phyloP scores from a whole-genome alignment of 2,329 filamentous ascomycete species.

The Zasmidium cellare region DNA sequence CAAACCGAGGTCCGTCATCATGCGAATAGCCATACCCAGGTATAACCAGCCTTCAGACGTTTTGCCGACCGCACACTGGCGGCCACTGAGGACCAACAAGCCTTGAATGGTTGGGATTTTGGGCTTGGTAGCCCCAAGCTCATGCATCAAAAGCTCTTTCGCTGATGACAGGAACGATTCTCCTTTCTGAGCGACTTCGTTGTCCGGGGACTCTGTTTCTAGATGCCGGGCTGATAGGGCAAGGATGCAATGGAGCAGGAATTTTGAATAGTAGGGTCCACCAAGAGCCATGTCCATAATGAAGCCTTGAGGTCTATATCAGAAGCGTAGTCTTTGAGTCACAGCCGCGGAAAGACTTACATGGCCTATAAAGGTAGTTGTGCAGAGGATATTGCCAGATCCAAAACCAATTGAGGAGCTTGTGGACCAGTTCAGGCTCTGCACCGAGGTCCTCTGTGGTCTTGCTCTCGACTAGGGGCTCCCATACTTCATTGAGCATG shows the following conservation, averaged over 20 bases:
- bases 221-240: constrained; percentile 5
- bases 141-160: not conserved
- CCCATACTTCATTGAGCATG: not conserved
- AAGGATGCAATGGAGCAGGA: constrained; percentile 6
- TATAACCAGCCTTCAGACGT: constrained; percentile 7
- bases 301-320: not conserved
- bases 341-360: not conserved
- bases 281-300: constrained; percentile 8
- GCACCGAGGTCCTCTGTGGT: not conserved
- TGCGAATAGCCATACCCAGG: constrained; percentile 5
- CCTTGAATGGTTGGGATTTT: constrained; percentile 6
- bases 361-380: not conserved
- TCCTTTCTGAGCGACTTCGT: constrained; percentile 2
- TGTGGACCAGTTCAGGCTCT: not conserved
- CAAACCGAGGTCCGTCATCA: constrained; percentile 4
- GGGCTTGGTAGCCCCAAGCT: constrained; percentile 3
- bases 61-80: constrained; percentile 4
- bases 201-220: not conserved
- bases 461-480: not conserved
- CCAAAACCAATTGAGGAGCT: not conserved
- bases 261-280: constrained; percentile 7
- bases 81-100: constrained; percentile 1
- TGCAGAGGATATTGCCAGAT: not conserved
- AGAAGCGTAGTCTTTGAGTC: too few species aligned
- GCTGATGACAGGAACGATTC: not conserved